phyloP scores from a whole-genome alignment of 441 rosid genomes.

The Corymbia citriodora region DNA sequence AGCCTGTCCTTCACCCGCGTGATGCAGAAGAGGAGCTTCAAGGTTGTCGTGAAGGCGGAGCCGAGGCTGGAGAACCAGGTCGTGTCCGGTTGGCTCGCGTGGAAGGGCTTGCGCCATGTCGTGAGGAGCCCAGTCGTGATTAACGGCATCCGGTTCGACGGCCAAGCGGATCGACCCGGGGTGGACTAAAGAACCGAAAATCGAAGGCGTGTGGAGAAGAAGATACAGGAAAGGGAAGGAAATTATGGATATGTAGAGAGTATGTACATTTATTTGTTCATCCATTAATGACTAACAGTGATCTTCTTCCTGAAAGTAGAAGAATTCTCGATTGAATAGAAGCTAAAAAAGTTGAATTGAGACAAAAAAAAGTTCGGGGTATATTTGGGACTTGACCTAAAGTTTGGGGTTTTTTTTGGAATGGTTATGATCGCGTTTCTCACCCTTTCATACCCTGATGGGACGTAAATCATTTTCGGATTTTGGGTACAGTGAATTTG shows the following conservation, averaged over 20 bases:
- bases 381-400: too few relatives aligned
- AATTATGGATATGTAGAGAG: background rate
- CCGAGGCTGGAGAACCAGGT: constrained; percentile 27
- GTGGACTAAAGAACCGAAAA: background rate
- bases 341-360: too few relatives aligned
- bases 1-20: constrained; percentile 35
- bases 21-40: constrained; percentile 56
- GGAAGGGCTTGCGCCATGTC: constrained; percentile 37
- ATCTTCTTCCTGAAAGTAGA: background rate
- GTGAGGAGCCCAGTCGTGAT: constrained; percentile 62
- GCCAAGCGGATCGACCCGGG: background rate
- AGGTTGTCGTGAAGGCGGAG: constrained; percentile 59
- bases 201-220: background rate
- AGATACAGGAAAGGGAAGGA: background rate
- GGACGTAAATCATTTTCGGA: background rate
- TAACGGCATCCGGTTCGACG: constrained; percentile 8
- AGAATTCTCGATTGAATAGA: background rate
- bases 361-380: too few relatives aligned
- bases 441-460: background rate
- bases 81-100: constrained; percentile 50
- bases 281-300: background rate
- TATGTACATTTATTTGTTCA: background rate
- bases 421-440: background rate
- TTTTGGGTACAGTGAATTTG: background rate
- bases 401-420: too few relatives aligned